Evolutionary conservation across 2,329 filamentous ascomycete species (phyloP).

Genomic region (Aspergillus oerlinghausenensis): DNA sequence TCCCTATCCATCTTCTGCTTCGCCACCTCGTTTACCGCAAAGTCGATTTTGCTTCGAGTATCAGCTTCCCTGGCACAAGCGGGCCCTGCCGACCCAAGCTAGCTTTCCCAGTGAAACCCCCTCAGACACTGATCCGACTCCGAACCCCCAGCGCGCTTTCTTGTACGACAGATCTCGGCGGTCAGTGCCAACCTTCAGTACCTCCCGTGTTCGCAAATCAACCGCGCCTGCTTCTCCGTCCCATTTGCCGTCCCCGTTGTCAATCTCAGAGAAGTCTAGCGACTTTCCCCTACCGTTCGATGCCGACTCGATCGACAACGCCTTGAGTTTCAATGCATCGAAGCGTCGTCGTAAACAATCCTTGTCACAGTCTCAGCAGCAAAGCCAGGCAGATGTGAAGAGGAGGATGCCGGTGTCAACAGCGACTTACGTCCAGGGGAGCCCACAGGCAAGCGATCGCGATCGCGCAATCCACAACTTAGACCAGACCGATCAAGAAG

Average conservation of each 20-base stretch:
- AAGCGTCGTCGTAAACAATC: slow-evolving; percentile 27
- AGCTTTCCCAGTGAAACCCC: slow-evolving; percentile 43
- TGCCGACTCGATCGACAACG: slow-evolving; percentile 21
- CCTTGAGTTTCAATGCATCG: slow-evolving; percentile 24
- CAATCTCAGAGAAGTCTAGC: slow-evolving; percentile 10
- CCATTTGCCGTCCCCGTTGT: slow-evolving; percentile 12
- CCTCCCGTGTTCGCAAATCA: slow-evolving; percentile 14
- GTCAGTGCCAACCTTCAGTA: slow-evolving; percentile 23
- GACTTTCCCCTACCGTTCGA: slow-evolving; percentile 19
- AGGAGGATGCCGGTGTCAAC: slow-evolving; percentile 30
- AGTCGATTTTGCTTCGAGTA: slow-evolving; percentile 22
- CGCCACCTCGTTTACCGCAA: slow-evolving; percentile 16
- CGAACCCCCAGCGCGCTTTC: slow-evolving; percentile 43
- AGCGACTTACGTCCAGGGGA: slow-evolving; percentile 25
- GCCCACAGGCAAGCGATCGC: slow-evolving; percentile 23
- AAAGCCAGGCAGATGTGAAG: slow-evolving; percentile 27
- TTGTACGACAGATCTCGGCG: slow-evolving; percentile 32
- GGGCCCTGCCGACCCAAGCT: slow-evolving; percentile 18
- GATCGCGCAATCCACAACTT: slow-evolving; percentile 21
- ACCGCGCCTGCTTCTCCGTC: slow-evolving; percentile 18
- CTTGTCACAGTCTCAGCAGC: slow-evolving; percentile 15
- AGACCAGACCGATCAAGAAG: slow-evolving; percentile 24
- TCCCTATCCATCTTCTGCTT: slow-evolving; percentile 7
- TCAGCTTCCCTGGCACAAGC: slow-evolving; percentile 17
- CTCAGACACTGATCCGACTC: slow-evolving; percentile 48